phyloP scores from a whole-genome alignment of 2,329 filamentous ascomycete species.

The Exophiala phaeomuriformis region DNA sequence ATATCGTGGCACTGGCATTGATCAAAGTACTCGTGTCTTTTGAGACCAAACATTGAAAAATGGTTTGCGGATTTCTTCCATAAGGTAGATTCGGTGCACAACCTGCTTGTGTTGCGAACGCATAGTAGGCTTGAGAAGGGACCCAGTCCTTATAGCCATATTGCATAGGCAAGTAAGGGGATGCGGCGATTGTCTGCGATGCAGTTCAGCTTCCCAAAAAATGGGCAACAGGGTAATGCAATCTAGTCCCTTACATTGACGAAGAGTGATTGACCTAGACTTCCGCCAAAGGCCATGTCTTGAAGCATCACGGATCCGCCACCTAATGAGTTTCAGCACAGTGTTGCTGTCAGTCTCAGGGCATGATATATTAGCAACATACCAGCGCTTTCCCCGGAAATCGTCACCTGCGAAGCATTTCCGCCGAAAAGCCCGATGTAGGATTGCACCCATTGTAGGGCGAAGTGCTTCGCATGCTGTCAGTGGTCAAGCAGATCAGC shows the following conservation, averaged over 20 bases:
- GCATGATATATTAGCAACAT: neutral
- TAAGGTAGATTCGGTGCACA: conserved; percentile 32
- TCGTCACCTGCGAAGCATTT: conserved; percentile 44
- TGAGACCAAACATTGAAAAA: conserved; percentile 40
- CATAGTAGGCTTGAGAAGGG: conserved; percentile 42
- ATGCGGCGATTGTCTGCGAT: conserved; percentile 35
- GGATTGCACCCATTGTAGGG: conserved; percentile 55
- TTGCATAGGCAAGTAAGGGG: conserved; percentile 50
- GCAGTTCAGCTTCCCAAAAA: neutral
- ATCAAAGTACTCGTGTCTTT: conserved; percentile 35
- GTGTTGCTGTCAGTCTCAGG: neutral
- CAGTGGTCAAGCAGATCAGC: neutral
- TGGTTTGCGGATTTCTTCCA: conserved; percentile 29
- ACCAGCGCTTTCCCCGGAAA: conserved; percentile 47
- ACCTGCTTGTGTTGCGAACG: conserved; percentile 39
- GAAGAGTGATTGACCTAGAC: conserved; percentile 33
- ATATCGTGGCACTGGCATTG: conserved; percentile 34
- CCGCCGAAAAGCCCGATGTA: conserved; percentile 53
- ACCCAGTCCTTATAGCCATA: conserved; percentile 44
- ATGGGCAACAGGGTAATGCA: neutral
- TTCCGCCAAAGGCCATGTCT: conserved; percentile 47
- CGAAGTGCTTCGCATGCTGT: conserved; percentile 35
- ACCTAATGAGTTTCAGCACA: neutral
- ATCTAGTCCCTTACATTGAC: conserved; percentile 28
- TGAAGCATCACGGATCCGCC: conserved; percentile 49